These are phyloP conservation scores for Trametes hirsuta DNA, from an alignment of 1,284 basidiomycete species.

Conservation along the genomic window DNA sequence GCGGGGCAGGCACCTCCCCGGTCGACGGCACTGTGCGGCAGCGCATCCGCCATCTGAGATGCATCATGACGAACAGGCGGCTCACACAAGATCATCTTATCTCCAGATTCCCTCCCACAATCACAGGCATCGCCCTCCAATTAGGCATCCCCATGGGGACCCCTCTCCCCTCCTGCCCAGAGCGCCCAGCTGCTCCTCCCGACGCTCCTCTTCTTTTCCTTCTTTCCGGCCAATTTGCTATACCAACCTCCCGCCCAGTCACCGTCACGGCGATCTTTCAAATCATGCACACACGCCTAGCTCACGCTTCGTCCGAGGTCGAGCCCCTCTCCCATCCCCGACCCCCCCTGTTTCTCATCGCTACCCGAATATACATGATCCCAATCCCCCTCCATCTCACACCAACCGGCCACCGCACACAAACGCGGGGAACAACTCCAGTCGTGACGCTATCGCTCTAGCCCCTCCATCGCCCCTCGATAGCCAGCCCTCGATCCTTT, in stretches of 20 bases:
- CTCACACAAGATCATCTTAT: constrained; percentile 16
- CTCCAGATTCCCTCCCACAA: constrained; percentile 21
- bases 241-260: background rate
- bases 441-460: constrained; percentile 11
- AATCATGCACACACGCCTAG: background rate
- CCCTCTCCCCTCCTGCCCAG: background rate
- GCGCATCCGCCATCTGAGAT: constrained; percentile 23
- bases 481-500: constrained; percentile 13
- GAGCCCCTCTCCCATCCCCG: background rate
- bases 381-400: constrained; percentile 12
- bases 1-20: constrained; percentile 19
- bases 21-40: constrained; percentile 6
- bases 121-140: constrained; percentile 16
- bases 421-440: background rate
- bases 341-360: background rate
- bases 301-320: too few species aligned
- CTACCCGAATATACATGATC: background rate
- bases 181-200: background rate
- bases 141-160: constrained; percentile 25
- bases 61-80: constrained; percentile 18
- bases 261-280: background rate
- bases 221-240: background rate
- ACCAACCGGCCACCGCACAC: constrained; percentile 7
- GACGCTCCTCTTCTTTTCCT: background rate
- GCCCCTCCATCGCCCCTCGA: constrained; percentile 15